Evolutionary conservation across 1,284 basidiomycete species (phyloP).

Genomic region (Inonotus obliquus): DNA sequence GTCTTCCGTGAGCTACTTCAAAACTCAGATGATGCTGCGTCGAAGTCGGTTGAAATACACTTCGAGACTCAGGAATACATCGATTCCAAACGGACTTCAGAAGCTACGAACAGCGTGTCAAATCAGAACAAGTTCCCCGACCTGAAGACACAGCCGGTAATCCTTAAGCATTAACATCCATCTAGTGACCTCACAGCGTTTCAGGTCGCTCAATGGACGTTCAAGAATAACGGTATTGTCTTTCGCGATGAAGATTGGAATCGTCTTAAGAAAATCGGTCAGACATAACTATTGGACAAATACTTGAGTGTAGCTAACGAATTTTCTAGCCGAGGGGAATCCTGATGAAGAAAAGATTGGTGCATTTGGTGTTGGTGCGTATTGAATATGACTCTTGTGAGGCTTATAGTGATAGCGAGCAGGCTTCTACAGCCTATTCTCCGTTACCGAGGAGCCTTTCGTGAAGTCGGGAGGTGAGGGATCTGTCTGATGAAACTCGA

Average conservation of each 20-base stretch:
- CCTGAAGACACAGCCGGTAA: slow-evolving; percentile 52
- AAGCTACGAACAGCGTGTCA: slow-evolving; percentile 4
- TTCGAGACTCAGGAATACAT: slow-evolving; percentile 67
- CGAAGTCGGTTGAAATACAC: slow-evolving; percentile 75
- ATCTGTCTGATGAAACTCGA: background rate
- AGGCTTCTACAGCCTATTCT: slow-evolving; percentile 82
- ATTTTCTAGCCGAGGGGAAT: slow-evolving; percentile 67
- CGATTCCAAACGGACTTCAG: slow-evolving; percentile 33
- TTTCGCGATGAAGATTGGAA: slow-evolving; percentile 87
- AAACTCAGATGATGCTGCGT: slow-evolving; percentile 93
- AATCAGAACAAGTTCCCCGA: slow-evolving; percentile 41
- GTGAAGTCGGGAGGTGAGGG: slow-evolving; percentile 77
- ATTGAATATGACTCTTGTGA: background rate
- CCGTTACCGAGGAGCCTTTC: slow-evolving; percentile 89
- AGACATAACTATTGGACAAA: background rate
- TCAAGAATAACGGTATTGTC: slow-evolving; percentile 82
- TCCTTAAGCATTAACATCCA: background rate
- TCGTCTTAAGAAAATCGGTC: slow-evolving; percentile 83
- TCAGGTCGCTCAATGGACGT: slow-evolving; percentile 72
- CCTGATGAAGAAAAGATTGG: slow-evolving; percentile 84
- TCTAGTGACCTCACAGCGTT: background rate
- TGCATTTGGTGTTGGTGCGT: slow-evolving; percentile 77
- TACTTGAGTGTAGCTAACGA: slow-evolving; percentile 7
- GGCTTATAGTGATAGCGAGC: background rate
- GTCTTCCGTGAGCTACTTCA: slow-evolving; percentile 90